Evolutionary conservation across 202 grass and related monocot genomes (phyloP), one percentile per base, ranked within the genome.

Genomic region (Dendrocalamus latiflorus): DNA sequence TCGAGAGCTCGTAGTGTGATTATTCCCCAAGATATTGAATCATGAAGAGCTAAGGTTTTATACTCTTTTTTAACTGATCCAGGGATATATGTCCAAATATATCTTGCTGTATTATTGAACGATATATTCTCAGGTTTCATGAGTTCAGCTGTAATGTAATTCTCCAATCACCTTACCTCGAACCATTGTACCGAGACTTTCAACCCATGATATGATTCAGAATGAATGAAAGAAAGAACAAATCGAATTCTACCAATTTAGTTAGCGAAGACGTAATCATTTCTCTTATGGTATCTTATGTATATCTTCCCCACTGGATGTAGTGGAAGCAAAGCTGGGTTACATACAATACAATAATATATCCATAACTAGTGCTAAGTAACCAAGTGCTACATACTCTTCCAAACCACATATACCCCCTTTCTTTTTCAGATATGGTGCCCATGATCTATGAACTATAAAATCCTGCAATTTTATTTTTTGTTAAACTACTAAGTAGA

Each of bases 401-500:
- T 42, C 26, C 68, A 74, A 57, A 74, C 53, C 59, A 45, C 50
- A 81, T 81, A 60, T 81, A 76, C 41, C 63, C 39, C 71, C 50
- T 30, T 28, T 28, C n/a, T n/a, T n/a, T 70, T 48, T 28, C 26
- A 42, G 9, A 62, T 75, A 81, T 41, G 45, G 13, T 75, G 42
- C 13, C 2, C 42, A n/a, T n/a, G n/a, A 68, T 71, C 49, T 87
- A 54, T 64, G 54, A 20, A 53, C 54, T 77, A 82, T 69, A 70
- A 45, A 76, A 53, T 55, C 78, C 68, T 82, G 78, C n/a, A n/a
- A n/a, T n/a, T 71, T 76, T 43, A 22, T 54, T 77, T 44, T 54
- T 68, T 61, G 39, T 68, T 60, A 53, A 1, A 49, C 47, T 49
- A 21, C 43, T 62, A 77, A 33, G 16, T 48, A 39, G 57, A 36